Evolutionary conservation across 1,284 basidiomycete genomes (phyloP), one percentile per base, ranked within the genome.

Genomic region (Cryptococcus sp.): DNA sequence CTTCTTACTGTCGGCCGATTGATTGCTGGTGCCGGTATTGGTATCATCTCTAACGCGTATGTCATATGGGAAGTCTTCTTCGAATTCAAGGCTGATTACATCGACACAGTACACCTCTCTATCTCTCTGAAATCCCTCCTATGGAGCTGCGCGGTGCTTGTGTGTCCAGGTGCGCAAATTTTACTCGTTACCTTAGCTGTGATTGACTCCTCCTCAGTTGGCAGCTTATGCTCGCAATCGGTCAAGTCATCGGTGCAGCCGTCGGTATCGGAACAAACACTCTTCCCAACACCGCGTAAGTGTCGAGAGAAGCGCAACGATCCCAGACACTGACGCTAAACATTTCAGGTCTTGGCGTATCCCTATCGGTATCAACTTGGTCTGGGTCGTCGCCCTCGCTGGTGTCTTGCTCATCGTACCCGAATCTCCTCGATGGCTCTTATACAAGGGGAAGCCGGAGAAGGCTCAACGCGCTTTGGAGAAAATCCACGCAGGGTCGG

Each of bases 211-310:
- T 59, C 30, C 30, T 30, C 48, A 65, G 65, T 35, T 81, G 80
- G 80, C 80, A 82, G 62, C 68, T 81, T 41, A 71, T 80, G 64
- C 75, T 82, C 30, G 80, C 80, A 45, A 78, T 81, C 53, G 81
- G 81, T 35, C 72, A 74, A 54, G 80, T 81, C 30, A 74, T 80
- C 57, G 80, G 80, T 61, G 78, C 79, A 3, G 70, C 68, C 55
- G 79, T 81, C 50, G 77, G 73, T 54, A 73, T 80, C 43, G 79
- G 72, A 39, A 54, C 64, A 1, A 58, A 71, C 52, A 61, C 30
- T 13, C 17, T 62, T 5, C 19, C 20, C 7, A 50, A 25, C 49
- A 71, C 64, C 7, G 64, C 60, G 58, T 64, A 23, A 53, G 64
- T 58, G 17, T n/a, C 19, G 22, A 7, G 15, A 6, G 20, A 4